Percentiles rank a stretch among this genome's conserved stretches.
Conservation (phyloP, 2,329 filamentous ascomycete species). For the Phyllosticta citribraziliensis region DNA sequence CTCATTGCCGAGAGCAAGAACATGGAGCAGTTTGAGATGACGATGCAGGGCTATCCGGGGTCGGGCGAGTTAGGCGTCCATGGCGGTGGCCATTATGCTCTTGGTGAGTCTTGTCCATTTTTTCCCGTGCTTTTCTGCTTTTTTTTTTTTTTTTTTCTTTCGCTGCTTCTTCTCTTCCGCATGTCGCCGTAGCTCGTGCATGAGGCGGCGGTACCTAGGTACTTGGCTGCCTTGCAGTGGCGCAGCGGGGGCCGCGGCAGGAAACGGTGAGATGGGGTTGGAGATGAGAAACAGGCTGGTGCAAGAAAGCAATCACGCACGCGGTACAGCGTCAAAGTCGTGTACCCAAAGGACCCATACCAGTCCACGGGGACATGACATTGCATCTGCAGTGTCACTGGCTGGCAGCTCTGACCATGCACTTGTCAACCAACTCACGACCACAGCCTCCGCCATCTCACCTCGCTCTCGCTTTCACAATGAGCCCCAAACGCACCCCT, state of each 20-base stretch:
- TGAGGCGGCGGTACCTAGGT: too few relatives aligned
- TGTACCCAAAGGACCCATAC: not conserved
- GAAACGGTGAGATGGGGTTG: not conserved
- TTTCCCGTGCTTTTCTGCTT: not conserved
- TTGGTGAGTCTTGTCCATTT: constrained; percentile 16
- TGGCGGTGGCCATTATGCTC: constrained; percentile 37
- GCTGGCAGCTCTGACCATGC: not conserved
- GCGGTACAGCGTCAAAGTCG: not conserved
- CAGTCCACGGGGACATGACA: not conserved
- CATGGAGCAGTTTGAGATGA: constrained; percentile 27
- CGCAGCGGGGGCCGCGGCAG: not conserved
- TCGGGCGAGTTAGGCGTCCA: constrained; percentile 34
- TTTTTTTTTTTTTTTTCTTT: too few relatives aligned
- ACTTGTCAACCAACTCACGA: not conserved
- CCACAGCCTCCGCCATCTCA: not conserved
- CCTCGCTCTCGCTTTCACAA: not conserved
- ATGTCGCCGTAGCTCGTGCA: too few relatives aligned
- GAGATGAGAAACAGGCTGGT: not conserved
- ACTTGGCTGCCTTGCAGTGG: not conserved
- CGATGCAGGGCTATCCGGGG: constrained; percentile 27
- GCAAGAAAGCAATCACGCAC: not conserved
- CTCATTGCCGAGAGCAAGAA: constrained; percentile 18
- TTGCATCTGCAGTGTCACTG: not conserved
- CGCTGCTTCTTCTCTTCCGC: not conserved
- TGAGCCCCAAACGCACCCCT: not conserved